Conservation (phyloP, 2,329 filamentous ascomycete genomes). For the Trichoderma sp. region DNA sequence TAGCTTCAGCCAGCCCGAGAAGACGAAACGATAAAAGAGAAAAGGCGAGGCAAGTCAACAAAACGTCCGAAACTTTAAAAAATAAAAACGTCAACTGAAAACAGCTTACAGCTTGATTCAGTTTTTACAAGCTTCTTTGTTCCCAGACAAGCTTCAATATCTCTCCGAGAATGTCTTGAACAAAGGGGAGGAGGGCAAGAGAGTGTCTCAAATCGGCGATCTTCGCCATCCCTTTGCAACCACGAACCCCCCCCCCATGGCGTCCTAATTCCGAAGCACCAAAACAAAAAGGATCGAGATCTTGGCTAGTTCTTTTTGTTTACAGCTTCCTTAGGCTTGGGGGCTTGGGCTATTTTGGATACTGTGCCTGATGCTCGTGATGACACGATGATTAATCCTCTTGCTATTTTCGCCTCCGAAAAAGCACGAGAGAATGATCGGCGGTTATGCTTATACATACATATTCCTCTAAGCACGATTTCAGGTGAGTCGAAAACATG, state of each 20-base stretch:
- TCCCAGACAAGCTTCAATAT: background rate
- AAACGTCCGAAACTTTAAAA: background rate
- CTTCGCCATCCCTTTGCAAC: background rate
- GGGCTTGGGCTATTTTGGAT: background rate
- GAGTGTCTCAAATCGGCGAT: background rate
- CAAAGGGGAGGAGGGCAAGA: background rate
- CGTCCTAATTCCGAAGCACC: slow-evolving; percentile 7
- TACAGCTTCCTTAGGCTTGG: background rate
- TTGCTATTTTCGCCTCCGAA: background rate
- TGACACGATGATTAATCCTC: slow-evolving; percentile 14
- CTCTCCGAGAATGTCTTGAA: background rate
- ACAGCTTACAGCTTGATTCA: background rate
- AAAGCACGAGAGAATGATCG: background rate
- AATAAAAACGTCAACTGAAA: background rate
- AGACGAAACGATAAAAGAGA: too few relatives aligned
- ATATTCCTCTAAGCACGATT: background rate
- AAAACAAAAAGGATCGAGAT: slow-evolving; percentile 8
- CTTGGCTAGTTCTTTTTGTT: background rate
- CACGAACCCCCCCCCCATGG: background rate
- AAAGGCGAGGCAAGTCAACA: background rate
- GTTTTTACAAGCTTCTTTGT: background rate
- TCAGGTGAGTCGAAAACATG: background rate
- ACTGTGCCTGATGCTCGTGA: slow-evolving; percentile 1
- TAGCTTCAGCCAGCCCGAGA: background rate
- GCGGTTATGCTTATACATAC: background rate